Percentiles rank a stretch among this genome's conserved stretches.
Evolutionary conservation across 306 rosid genomes (phyloP).

Genomic region (Cajanus cajan): DNA sequence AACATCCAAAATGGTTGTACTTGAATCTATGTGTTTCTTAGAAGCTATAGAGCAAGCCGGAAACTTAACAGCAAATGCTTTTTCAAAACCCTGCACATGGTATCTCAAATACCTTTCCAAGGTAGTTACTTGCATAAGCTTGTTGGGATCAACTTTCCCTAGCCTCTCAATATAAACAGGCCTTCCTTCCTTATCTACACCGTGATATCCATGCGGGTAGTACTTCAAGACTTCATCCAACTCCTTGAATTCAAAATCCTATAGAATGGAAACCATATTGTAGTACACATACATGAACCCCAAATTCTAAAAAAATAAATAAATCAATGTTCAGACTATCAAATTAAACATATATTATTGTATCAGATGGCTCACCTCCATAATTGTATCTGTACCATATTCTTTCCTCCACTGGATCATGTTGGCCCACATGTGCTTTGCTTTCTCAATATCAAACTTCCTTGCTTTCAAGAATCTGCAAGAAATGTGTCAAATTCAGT

Average conservation of each 20-base stretch:
- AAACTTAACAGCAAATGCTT: slow-evolving; percentile 67
- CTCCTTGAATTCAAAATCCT: slow-evolving; percentile 86
- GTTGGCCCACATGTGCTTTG: slow-evolving; percentile 85
- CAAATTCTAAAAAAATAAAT: not conserved
- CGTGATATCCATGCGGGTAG: slow-evolving; percentile 90
- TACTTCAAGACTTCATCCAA: slow-evolving; percentile 58
- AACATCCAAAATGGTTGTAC: slow-evolving; percentile 84
- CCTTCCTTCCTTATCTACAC: slow-evolving; percentile 86
- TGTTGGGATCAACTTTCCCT: slow-evolving; percentile 79
- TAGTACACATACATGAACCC: slow-evolving; percentile 10
- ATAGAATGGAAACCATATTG: not conserved
- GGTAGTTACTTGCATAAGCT: slow-evolving; percentile 73
- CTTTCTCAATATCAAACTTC: slow-evolving; percentile 79
- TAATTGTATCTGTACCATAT: slow-evolving; percentile 67
- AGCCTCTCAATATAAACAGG: slow-evolving; percentile 82
- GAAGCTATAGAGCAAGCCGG: slow-evolving; percentile 93
- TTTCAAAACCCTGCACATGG: slow-evolving; percentile 87
- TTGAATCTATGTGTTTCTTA: slow-evolving; percentile 77
- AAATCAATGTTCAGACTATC: not conserved
- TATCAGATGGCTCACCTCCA: slow-evolving; percentile 53
- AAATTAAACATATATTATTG: slow-evolving; percentile 12
- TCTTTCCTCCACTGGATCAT: slow-evolving; percentile 95
- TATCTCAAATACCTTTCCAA: slow-evolving; percentile 72
- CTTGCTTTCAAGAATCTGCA: slow-evolving; percentile 86
- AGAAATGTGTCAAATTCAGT: not conserved